phyloP scores from a whole-genome alignment of 768 basidiomycete genomes.

The Termitomyces sp. region DNA sequence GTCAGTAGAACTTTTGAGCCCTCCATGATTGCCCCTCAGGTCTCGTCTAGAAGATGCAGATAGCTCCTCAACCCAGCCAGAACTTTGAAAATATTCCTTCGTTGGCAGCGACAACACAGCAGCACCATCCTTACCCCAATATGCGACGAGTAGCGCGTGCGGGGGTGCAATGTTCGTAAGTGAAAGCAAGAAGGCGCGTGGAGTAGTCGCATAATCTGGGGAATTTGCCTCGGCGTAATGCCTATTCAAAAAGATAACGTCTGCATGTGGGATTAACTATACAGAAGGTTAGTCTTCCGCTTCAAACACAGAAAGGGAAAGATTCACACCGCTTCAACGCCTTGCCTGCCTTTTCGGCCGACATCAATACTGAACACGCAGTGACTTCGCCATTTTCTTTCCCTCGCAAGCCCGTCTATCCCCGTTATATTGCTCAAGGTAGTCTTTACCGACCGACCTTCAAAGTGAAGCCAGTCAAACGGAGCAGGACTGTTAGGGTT shows the following conservation, averaged over 20 bases:
- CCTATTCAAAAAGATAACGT: conserved; percentile 77
- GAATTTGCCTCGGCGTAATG: conserved; percentile 65
- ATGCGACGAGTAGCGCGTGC: conserved; percentile 76
- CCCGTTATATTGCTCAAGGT: conserved; percentile 77
- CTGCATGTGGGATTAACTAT: conserved; percentile 78
- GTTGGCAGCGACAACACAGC: conserved; percentile 81
- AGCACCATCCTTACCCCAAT: conserved; percentile 79
- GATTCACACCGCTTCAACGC: conserved; percentile 69
- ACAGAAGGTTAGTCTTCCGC: conserved; percentile 8
- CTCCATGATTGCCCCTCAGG: conserved; percentile 11
- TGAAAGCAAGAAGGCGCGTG: conserved; percentile 75
- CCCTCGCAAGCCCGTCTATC: conserved; percentile 76
- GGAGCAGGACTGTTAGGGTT: conserved; percentile 67
- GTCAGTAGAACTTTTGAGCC: conserved; percentile 25
- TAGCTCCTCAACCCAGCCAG: conserved; percentile 68
- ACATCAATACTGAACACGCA: conserved; percentile 82
- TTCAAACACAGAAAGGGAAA: conserved; percentile 1
- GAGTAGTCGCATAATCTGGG: conserved; percentile 56
- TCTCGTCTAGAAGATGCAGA: conserved; percentile 19
- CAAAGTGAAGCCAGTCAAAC: conserved; percentile 86
- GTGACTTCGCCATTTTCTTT: conserved; percentile 79
- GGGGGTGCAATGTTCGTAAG: conserved; percentile 62
- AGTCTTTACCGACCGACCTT: conserved; percentile 76
- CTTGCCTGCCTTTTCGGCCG: conserved; percentile 68
- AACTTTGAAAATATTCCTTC: conserved; percentile 82